phyloP scores from a whole-genome alignment of 2,329 filamentous ascomycete genomes.

The Cephalotrichum gorgonifer region DNA sequence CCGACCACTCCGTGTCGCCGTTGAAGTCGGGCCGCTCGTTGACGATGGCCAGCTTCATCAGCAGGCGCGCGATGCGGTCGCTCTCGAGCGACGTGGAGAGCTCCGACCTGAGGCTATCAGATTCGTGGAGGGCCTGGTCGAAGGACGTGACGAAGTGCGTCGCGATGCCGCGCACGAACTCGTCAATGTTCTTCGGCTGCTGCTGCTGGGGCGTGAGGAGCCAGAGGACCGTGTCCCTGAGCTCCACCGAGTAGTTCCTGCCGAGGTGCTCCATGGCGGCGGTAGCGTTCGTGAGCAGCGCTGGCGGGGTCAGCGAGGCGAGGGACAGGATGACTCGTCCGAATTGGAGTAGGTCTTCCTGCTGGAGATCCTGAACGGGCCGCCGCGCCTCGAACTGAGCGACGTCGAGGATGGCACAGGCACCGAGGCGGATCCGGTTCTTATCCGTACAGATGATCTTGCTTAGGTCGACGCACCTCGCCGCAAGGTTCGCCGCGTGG shows the following conservation, averaged over 20 bases:
- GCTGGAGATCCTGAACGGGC: conserved; percentile 65
- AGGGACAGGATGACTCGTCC: conserved; percentile 78
- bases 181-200: conserved; percentile 63
- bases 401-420: conserved; percentile 83
- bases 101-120: conserved; percentile 64
- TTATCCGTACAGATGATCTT: conserved; percentile 88
- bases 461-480: conserved; percentile 73
- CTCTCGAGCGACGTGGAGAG: conserved; percentile 82
- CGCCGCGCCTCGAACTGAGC: conserved; percentile 67
- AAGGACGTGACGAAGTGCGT: conserved; percentile 65
- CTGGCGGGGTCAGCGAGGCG: conserved; percentile 54
- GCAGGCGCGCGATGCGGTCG: conserved; percentile 68
- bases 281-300: conserved; percentile 48
- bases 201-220: conserved; percentile 57
- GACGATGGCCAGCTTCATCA: conserved; percentile 74
- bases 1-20: conserved; percentile 70
- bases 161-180: conserved; percentile 69
- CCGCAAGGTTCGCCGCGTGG: conserved; percentile 70
- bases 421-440: conserved; percentile 78
- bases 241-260: conserved; percentile 64
- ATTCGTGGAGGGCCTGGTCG: conserved; percentile 67
- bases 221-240: conserved; percentile 75
- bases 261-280: conserved; percentile 67
- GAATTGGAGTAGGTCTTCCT: conserved; percentile 77
- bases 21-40: conserved; percentile 85